Evolutionary conservation across 2,329 filamentous ascomycete species (phyloP).

Genomic region (Beauveria sp.): DNA sequence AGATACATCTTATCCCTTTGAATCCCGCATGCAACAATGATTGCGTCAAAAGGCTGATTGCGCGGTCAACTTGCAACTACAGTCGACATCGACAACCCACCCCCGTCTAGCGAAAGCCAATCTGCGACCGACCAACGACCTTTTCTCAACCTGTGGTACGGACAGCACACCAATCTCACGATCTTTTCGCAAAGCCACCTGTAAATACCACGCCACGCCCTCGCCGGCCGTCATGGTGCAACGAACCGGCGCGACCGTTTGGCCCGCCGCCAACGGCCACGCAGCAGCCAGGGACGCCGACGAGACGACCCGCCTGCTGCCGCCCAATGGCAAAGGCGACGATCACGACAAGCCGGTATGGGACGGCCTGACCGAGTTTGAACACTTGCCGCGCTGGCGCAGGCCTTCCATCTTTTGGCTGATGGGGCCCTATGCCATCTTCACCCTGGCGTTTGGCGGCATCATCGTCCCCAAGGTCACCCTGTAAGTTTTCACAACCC

Average conservation of each 20-base stretch:
- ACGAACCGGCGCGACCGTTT: background rate
- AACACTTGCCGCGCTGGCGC: slow-evolving; percentile 53
- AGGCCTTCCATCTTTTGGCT: slow-evolving; percentile 72
- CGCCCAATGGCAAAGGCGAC: slow-evolving; percentile 12
- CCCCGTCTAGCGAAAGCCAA: background rate
- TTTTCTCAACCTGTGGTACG: background rate
- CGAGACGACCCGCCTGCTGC: slow-evolving; percentile 33
- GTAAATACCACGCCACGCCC: background rate
- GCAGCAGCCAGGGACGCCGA: slow-evolving; percentile 16
- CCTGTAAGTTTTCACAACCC: slow-evolving; percentile 42
- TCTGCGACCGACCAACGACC: background rate
- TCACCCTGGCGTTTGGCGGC: slow-evolving; percentile 80
- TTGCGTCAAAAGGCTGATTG: background rate
- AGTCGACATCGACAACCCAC: background rate
- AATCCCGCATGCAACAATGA: background rate
- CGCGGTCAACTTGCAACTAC: background rate
- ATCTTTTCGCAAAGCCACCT: background rate
- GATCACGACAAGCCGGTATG: slow-evolving; percentile 26
- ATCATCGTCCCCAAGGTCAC: slow-evolving; percentile 82
- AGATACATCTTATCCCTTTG: too few relatives aligned
- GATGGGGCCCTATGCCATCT: slow-evolving; percentile 69
- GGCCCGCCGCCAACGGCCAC: slow-evolving; percentile 12
- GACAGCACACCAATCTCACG: background rate
- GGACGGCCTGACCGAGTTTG: slow-evolving; percentile 50
- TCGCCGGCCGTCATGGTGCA: background rate